Percentiles rank a stretch among this genome's conserved stretches.
These are phyloP conservation scores for Naumovozyma dairenensis DNA, from an alignment of 805 yeast species.

Conservation along the genomic window DNA sequence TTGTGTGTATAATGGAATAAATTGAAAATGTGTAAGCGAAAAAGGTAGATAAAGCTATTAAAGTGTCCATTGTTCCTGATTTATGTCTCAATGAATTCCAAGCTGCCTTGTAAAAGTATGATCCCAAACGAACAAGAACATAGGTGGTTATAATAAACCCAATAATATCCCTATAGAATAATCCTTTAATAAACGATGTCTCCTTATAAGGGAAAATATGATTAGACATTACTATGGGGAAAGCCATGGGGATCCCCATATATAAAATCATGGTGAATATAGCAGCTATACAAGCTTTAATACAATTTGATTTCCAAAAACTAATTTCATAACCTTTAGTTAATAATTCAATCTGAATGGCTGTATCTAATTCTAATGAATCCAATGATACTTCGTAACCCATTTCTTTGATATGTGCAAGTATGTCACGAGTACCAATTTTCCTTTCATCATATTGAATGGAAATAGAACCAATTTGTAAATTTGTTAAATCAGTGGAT, in stretches of 20 bases:
- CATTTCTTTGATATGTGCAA: constrained; percentile 40
- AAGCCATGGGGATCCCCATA: constrained; percentile 38
- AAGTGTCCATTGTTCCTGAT: constrained; percentile 84
- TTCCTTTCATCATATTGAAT: constrained; percentile 41
- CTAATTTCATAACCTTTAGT: constrained; percentile 61
- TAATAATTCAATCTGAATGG: constrained; percentile 57
- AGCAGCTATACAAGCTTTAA: constrained; percentile 46
- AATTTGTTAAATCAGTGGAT: neutral
- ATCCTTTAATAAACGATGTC: constrained; percentile 12
- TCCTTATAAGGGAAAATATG: constrained; percentile 26
- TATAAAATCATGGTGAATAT: constrained; percentile 47
- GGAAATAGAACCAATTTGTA: constrained; percentile 8
- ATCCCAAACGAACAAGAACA: constrained; percentile 55
- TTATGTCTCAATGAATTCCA: constrained; percentile 55
- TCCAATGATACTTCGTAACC: constrained; percentile 46
- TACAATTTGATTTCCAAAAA: constrained; percentile 55
- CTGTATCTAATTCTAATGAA: constrained; percentile 40
- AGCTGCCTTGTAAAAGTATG: constrained; percentile 55
- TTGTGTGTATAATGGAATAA: constrained; percentile 44
- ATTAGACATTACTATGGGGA: constrained; percentile 22
- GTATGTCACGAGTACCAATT: constrained; percentile 56
- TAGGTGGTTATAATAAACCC: constrained; percentile 62
- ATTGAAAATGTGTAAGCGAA: constrained; percentile 71
- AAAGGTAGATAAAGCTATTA: constrained; percentile 73
- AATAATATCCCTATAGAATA: constrained; percentile 33